A percentile compares a stretch with the other conserved stretches of the same genome.
Conservation (phyloP, 805 yeast species). For the Wickerhamiella azymoides region DNA sequence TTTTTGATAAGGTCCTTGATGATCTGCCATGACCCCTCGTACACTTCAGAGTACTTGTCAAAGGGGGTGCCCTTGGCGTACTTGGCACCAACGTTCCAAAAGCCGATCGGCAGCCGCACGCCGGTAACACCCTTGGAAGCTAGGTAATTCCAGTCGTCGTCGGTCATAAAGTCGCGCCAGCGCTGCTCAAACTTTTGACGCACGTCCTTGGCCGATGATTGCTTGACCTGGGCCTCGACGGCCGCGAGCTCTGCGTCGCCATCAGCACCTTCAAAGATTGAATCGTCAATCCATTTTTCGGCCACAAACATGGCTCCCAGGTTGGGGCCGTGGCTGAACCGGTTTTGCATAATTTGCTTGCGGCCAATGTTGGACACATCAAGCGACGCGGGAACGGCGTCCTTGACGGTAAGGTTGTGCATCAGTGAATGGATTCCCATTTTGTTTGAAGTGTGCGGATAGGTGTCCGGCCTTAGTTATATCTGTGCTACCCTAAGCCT, state of each 20-base stretch:
- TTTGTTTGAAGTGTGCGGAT: neutral
- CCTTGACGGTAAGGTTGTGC: slow-evolving; percentile 15
- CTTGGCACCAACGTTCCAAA: slow-evolving; percentile 69
- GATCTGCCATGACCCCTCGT: slow-evolving; percentile 58
- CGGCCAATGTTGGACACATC: slow-evolving; percentile 24
- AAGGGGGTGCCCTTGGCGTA: slow-evolving; percentile 52
- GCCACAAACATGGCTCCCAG: slow-evolving; percentile 68
- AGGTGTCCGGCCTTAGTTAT: neutral
- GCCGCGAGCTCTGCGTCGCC: slow-evolving; percentile 62
- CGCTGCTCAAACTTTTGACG: slow-evolving; percentile 40
- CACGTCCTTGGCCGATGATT: slow-evolving; percentile 41
- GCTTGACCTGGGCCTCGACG: slow-evolving; percentile 34
- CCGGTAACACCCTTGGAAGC: slow-evolving; percentile 55
- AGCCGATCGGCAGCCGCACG: slow-evolving; percentile 79
- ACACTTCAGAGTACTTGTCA: slow-evolving; percentile 39
- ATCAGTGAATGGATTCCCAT: slow-evolving; percentile 21
- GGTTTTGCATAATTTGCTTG: slow-evolving; percentile 22
- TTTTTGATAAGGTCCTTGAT: slow-evolving; percentile 41
- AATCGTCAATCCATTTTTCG: slow-evolving; percentile 66
- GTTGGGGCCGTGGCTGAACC: slow-evolving; percentile 66
- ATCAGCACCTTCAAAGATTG: slow-evolving; percentile 41
- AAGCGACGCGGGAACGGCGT: slow-evolving; percentile 17
- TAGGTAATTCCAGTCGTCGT: slow-evolving; percentile 73
- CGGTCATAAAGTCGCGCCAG: slow-evolving; percentile 49
- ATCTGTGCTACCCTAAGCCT: neutral